Evolutionary conservation across 2,329 filamentous ascomycete genomes (phyloP).

Genomic region (Xylaria polymorpha): DNA sequence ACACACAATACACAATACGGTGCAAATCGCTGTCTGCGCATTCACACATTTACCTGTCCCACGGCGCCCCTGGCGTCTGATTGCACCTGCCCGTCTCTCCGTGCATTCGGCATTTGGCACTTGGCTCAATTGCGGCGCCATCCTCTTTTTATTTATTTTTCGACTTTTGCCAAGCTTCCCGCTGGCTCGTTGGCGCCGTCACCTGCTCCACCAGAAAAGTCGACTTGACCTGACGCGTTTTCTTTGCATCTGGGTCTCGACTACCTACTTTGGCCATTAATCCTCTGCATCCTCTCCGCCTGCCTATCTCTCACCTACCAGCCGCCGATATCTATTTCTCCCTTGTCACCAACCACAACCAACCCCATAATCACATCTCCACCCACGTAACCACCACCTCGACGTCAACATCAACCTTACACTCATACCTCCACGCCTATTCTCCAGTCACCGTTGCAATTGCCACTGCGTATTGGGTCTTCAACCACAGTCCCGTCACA

Average conservation of each 20-base stretch:
- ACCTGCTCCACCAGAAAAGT: slow-evolving; percentile 44
- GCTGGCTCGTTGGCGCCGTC: slow-evolving; percentile 45
- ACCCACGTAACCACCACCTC: slow-evolving; percentile 19
- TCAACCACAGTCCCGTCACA: slow-evolving; percentile 15
- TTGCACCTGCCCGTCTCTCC: slow-evolving; percentile 18
- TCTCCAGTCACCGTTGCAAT: slow-evolving; percentile 10
- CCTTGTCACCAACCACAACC: slow-evolving; percentile 12
- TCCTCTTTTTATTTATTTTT: slow-evolving; percentile 10
- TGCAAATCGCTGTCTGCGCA: neutral
- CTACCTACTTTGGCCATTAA: slow-evolving; percentile 32
- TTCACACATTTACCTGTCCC: neutral
- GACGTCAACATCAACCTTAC: slow-evolving; percentile 15
- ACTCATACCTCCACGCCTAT: neutral
- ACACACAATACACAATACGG: too few relatives aligned
- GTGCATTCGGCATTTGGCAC: slow-evolving; percentile 6
- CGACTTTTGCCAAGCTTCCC: slow-evolving; percentile 33
- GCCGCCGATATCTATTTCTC: slow-evolving; percentile 2
- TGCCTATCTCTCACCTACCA: slow-evolving; percentile 14
- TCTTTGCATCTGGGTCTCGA: slow-evolving; percentile 39
- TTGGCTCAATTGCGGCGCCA: slow-evolving; percentile 27
- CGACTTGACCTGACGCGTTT: slow-evolving; percentile 47
- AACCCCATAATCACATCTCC: slow-evolving; percentile 17
- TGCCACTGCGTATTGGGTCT: slow-evolving; percentile 10
- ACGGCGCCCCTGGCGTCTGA: slow-evolving; percentile 12
- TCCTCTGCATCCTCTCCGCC: slow-evolving; percentile 28